Percentiles rank a stretch among this genome's conserved stretches.
These are phyloP conservation scores for Citrullus amarus DNA, from an alignment of 306 rosid genomes.

Conservation along the genomic window DNA sequence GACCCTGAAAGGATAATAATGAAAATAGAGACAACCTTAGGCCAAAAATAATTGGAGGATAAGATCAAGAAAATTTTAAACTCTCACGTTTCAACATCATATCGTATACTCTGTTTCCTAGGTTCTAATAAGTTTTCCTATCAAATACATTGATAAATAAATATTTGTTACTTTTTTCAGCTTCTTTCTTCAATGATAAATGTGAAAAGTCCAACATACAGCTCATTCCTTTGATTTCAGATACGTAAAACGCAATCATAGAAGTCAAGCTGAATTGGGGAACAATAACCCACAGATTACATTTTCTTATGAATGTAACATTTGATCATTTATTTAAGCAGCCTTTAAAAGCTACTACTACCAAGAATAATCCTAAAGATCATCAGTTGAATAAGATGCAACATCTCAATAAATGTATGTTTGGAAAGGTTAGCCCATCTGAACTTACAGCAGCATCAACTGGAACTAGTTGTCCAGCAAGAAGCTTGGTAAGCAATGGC, in stretches of 20 bases:
- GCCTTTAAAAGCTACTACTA: background rate
- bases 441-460: slow-evolving; percentile 91
- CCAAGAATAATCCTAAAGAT: background rate
- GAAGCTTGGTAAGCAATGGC: slow-evolving; percentile 85
- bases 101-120: too few species aligned
- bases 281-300: background rate
- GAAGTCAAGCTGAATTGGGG: background rate
- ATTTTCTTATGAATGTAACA: background rate
- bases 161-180: background rate
- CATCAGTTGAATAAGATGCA: background rate
- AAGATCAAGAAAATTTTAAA: background rate
- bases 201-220: background rate
- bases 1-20: slow-evolving; percentile 44
- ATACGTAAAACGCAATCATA: background rate
- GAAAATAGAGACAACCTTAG: background rate
- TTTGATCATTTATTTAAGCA: background rate
- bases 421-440: background rate
- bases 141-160: too few species aligned
- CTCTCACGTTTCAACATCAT: background rate
- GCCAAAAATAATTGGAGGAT: background rate
- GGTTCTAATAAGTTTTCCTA: too few species aligned
- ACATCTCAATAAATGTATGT: background rate
- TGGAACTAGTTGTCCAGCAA: slow-evolving; percentile 91
- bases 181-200: background rate
- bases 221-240: background rate